Evolutionary conservation across 1,284 basidiomycete genomes (phyloP).

Genomic region (Malassezia nana): DNA sequence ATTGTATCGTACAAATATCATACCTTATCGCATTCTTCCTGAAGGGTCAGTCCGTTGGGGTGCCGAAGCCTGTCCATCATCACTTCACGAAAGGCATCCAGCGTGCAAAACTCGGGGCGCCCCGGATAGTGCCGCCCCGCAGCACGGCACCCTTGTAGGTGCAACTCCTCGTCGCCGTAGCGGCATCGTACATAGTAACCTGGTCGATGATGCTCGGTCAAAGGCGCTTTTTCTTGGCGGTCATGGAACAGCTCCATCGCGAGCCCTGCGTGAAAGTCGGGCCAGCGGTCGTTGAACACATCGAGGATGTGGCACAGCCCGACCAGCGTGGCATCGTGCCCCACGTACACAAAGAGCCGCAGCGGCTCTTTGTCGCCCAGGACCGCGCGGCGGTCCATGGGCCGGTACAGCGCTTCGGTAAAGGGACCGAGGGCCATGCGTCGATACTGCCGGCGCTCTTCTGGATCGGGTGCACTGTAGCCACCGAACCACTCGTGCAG

Average conservation of each 20-base stretch:
- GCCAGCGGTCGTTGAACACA: slow-evolving; percentile 63
- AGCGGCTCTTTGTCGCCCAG: slow-evolving; percentile 25
- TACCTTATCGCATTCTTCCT: slow-evolving; percentile 31
- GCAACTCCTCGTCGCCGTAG: slow-evolving; percentile 62
- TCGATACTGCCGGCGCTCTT: slow-evolving; percentile 58
- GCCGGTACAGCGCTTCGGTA: slow-evolving; percentile 57
- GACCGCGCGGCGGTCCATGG: slow-evolving; percentile 51
- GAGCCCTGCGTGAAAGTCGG: slow-evolving; percentile 32
- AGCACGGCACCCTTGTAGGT: slow-evolving; percentile 60
- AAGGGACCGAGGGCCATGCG: slow-evolving; percentile 67
- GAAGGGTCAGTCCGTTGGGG: slow-evolving; percentile 30
- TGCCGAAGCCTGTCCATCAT: slow-evolving; percentile 32
- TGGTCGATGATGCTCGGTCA: slow-evolving; percentile 12
- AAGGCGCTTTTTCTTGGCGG: background rate
- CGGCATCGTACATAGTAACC: slow-evolving; percentile 57
- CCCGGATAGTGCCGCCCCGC: slow-evolving; percentile 62
- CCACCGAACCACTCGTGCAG: slow-evolving; percentile 70
- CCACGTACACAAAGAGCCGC: slow-evolving; percentile 52
- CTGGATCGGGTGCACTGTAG: slow-evolving; percentile 34
- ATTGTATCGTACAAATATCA: background rate
- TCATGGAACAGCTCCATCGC: slow-evolving; percentile 37
- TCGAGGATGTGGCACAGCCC: slow-evolving; percentile 62
- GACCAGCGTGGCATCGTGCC: slow-evolving; percentile 63
- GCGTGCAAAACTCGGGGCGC: slow-evolving; percentile 65
- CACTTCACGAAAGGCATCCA: slow-evolving; percentile 56